These are phyloP conservation scores for Blyttiomyces sp. DNA, from an alignment of 371 early-diverging fungal genomes.

Conservation along the genomic window DNA sequence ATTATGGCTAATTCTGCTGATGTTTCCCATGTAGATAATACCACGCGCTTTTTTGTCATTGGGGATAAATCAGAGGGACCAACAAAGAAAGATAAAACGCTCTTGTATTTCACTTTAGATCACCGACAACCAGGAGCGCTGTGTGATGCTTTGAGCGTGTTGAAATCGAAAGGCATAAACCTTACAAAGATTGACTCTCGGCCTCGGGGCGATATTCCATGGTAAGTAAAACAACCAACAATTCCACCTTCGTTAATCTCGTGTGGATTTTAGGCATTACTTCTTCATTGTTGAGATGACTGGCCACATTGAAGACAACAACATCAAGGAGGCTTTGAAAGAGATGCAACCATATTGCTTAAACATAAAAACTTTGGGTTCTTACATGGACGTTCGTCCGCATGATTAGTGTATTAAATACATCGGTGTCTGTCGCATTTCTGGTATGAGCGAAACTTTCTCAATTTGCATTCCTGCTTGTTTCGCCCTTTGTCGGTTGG, in stretches of 20 bases:
- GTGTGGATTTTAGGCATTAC: conserved; percentile 58
- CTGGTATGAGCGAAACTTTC: no score
- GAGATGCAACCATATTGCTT: conserved; percentile 65
- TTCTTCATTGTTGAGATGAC: conserved; percentile 86
- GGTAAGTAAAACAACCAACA: conserved; percentile 42
- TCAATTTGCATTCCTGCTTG: no score
- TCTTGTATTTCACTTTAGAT: conserved; percentile 71
- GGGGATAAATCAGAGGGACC: conserved; percentile 69
- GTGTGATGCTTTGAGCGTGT: conserved; percentile 77
- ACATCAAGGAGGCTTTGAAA: conserved; percentile 50
- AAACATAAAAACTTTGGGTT: conserved; percentile 75
- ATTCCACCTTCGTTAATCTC: neutral
- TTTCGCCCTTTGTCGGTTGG: no score
- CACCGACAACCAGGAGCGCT: conserved; percentile 88
- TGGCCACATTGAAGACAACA: conserved; percentile 72
- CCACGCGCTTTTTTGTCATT: conserved; percentile 87
- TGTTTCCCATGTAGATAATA: conserved; percentile 62
- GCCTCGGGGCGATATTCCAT: conserved; percentile 74
- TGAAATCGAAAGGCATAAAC: conserved; percentile 79
- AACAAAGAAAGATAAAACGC: conserved; percentile 73
- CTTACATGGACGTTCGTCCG: conserved; percentile 80
- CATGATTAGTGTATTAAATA: no score
- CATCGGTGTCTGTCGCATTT: no score
- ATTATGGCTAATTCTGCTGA: neutral
- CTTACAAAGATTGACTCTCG: conserved; percentile 90